Percentiles rank a stretch among this genome's conserved stretches.
These are phyloP conservation scores for Pinus albicaulis DNA, from an alignment of 75 land plant species.

Conservation along the genomic window DNA sequence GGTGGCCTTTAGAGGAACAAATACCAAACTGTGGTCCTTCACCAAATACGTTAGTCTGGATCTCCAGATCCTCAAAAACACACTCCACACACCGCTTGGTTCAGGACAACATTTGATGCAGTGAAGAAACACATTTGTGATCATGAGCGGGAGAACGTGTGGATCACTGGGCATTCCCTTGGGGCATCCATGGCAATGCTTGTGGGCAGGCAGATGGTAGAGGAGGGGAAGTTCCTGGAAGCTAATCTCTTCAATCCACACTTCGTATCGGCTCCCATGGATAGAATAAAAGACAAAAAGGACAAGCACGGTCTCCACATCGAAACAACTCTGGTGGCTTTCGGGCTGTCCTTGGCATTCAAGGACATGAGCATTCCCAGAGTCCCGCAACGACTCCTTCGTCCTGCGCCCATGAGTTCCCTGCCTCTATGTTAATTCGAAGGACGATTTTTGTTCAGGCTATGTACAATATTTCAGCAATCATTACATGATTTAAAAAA, in stretches of 20 bases:
- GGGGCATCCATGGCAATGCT: conserved; percentile 62
- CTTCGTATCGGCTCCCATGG: conserved; percentile 52
- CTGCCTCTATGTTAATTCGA: conserved; percentile 43
- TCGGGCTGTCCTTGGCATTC: conserved; percentile 38
- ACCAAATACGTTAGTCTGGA: conserved; percentile 35
- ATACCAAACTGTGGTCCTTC: conserved; percentile 23
- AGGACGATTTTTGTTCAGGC: conserved; percentile 44
- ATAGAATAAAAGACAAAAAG: conserved; percentile 46
- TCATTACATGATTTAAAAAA: conserved; percentile 41
- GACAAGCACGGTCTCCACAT: conserved; percentile 41
- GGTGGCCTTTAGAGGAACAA: conserved; percentile 67
- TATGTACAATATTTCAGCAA: conserved; percentile 59
- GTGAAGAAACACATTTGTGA: conserved; percentile 21
- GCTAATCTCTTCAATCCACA: conserved; percentile 66
- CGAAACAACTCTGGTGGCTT: conserved; percentile 45
- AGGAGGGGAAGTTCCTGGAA: conserved; percentile 32
- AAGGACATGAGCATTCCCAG: neutral
- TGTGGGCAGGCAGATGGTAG: conserved; percentile 43
- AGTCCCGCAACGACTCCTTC: conserved; percentile 20
- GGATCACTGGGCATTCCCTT: conserved; percentile 8
- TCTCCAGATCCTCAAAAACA: conserved; percentile 29
- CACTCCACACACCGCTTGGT: conserved; percentile 49
- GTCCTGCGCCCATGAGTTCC: conserved; percentile 46
- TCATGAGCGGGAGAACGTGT: conserved; percentile 24
- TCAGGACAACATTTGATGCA: conserved; percentile 29